phyloP scores from a whole-genome alignment of 2,329 filamentous ascomycete species.

The Fusarium vanettenii region DNA sequence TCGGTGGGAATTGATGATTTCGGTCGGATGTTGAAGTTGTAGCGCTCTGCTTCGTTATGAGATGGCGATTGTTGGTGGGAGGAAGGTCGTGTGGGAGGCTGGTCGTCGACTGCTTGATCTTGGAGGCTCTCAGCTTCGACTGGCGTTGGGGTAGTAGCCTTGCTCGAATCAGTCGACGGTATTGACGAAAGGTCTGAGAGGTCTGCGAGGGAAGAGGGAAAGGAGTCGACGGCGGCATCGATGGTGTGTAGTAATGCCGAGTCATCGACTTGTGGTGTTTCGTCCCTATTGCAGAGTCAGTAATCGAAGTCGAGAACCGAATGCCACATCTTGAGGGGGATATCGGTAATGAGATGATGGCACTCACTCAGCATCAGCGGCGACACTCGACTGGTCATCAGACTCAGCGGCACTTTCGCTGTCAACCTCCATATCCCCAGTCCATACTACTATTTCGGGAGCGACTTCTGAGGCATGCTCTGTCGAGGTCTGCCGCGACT shows the following conservation, averaged over 20 bases:
- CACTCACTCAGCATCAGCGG: constrained; percentile 45
- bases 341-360: not conserved
- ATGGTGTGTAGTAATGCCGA: constrained; percentile 24
- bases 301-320: constrained; percentile 5
- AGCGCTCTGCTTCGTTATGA: constrained; percentile 48
- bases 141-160: constrained; percentile 73
- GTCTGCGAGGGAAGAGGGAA: constrained; percentile 68
- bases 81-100: constrained; percentile 21
- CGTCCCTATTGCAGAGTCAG: constrained; percentile 36
- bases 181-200: constrained; percentile 66
- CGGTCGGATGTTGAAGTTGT: constrained; percentile 71
- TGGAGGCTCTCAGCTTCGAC: constrained; percentile 54
- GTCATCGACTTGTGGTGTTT: constrained; percentile 31
- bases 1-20: constrained; percentile 86
- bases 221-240: constrained; percentile 52
- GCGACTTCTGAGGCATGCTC: constrained; percentile 51
- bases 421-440: constrained; percentile 52
- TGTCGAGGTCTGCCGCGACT: constrained; percentile 49
- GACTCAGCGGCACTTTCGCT: constrained; percentile 33
- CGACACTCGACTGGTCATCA: constrained; percentile 37
- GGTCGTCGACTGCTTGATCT: constrained; percentile 36
- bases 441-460: constrained; percentile 59
- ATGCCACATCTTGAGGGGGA: not conserved
- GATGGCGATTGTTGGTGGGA: constrained; percentile 40
- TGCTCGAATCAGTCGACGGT: constrained; percentile 68